Conservation (phyloP, 2,329 filamentous ascomycete genomes). For the Colletotrichum gigasporum region DNA sequence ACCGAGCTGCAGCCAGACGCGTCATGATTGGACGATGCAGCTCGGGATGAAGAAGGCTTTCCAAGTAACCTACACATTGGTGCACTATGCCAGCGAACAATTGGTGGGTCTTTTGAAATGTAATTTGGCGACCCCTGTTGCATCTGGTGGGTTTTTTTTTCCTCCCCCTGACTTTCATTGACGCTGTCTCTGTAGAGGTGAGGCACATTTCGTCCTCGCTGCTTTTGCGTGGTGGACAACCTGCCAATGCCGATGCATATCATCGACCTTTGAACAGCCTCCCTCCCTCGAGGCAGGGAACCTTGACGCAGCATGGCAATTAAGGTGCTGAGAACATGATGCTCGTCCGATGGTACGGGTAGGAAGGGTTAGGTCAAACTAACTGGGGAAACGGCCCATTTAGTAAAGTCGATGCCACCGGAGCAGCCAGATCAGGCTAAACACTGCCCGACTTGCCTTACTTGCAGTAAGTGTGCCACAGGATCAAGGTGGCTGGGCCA, state of each 20-base stretch:
- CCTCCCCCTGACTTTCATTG: neutral
- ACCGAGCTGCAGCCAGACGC: neutral
- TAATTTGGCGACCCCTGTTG: slow-evolving; percentile 9
- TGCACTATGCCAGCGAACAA: slow-evolving; percentile 1
- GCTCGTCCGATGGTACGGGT: slow-evolving; percentile 10
- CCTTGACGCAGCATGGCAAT: neutral
- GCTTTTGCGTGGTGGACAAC: too few relatives aligned
- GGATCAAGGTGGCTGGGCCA: too few relatives aligned
- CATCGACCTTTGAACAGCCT: too few relatives aligned
- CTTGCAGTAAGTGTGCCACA: too few relatives aligned
- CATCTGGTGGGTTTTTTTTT: neutral
- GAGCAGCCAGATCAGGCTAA: neutral
- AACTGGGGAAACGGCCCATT: too few relatives aligned
- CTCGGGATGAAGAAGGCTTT: slow-evolving; percentile 14
- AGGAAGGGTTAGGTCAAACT: neutral
- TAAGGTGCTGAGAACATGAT: neutral
- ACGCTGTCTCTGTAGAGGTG: too few relatives aligned
- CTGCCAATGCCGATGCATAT: too few relatives aligned
- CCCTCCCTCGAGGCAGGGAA: too few relatives aligned
- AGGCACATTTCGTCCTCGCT: too few relatives aligned
- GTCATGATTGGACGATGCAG: slow-evolving; percentile 23
- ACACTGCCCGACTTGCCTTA: too few relatives aligned
- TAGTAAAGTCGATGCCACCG: too few relatives aligned
- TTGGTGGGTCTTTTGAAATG: slow-evolving; percentile 8
- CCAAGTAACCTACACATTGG: neutral